These are phyloP conservation scores for Sporothrix variecibatus DNA, from an alignment of 2,329 filamentous ascomycete genomes.

Conservation along the genomic window DNA sequence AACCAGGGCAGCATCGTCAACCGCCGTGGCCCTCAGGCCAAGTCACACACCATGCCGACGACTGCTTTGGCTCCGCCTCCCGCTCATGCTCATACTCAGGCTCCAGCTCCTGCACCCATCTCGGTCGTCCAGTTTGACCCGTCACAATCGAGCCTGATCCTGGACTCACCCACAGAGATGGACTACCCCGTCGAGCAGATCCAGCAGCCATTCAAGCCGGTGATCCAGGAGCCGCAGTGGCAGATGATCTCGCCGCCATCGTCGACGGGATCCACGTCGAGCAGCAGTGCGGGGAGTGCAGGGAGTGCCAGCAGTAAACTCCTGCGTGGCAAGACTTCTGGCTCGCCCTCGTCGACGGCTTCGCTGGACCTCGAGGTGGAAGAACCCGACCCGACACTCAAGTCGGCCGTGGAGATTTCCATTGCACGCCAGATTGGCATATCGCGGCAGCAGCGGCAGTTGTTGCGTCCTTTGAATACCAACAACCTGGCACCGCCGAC, in stretches of 20 bases:
- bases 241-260: slow-evolving; percentile 49
- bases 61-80: neutral
- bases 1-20: slow-evolving; percentile 31
- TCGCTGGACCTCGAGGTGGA: slow-evolving; percentile 43
- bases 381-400: slow-evolving; percentile 47
- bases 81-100: neutral
- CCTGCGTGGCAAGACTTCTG: neutral
- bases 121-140: slow-evolving; percentile 37
- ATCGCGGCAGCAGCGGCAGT: slow-evolving; percentile 60
- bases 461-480: slow-evolving; percentile 56
- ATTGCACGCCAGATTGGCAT: slow-evolving; percentile 70
- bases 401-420: slow-evolving; percentile 63
- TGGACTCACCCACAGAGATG: slow-evolving; percentile 46
- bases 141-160: slow-evolving; percentile 41
- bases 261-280: slow-evolving; percentile 5
- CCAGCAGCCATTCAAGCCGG: slow-evolving; percentile 38
- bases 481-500: slow-evolving; percentile 31
- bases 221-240: slow-evolving; percentile 48
- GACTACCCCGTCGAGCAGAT: slow-evolving; percentile 30
- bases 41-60: slow-evolving; percentile 14
- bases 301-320: slow-evolving; percentile 28
- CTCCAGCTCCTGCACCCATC: neutral
- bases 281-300: slow-evolving; percentile 27
- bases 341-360: slow-evolving; percentile 37
- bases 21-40: neutral